These are phyloP conservation scores for Psidium guajava DNA, from an alignment of 345 rosid species.

Conservation along the genomic window DNA sequence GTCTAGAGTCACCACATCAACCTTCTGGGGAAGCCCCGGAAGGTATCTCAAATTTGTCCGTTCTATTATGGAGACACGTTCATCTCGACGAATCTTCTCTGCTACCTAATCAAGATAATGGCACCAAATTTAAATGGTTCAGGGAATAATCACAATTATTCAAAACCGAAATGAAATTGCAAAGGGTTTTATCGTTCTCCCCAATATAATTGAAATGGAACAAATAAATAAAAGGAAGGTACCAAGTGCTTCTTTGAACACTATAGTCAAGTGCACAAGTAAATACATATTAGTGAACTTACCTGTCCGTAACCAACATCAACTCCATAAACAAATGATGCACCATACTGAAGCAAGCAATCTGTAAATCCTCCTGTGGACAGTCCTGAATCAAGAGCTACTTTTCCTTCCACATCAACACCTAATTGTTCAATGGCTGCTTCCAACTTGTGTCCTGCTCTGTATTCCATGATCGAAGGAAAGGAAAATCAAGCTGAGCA, in stretches of 20 bases:
- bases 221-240: background rate
- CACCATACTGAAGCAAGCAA: conserved; percentile 90
- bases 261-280: background rate
- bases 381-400: conserved; percentile 90
- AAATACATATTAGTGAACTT: background rate
- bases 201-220: background rate
- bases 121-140: background rate
- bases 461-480: conserved; percentile 8
- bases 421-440: conserved; percentile 83
- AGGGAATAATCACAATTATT: background rate
- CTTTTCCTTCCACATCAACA: conserved; percentile 78
- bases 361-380: conserved; percentile 96
- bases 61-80: conserved; percentile 63
- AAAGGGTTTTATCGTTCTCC: background rate
- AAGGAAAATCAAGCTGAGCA: background rate
- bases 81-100: conserved; percentile 71
- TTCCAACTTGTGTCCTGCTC: conserved; percentile 91
- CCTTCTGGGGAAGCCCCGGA: conserved; percentile 66
- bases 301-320: conserved; percentile 99
- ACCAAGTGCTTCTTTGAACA: background rate
- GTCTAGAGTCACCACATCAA: conserved; percentile 89
- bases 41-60: conserved; percentile 88
- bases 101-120: conserved; percentile 52
- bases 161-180: background rate
- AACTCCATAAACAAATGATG: conserved; percentile 87